Evolutionary conservation across 495 filamentous ascomycete genomes (phyloP), one percentile per base, ranked within the genome.

Genomic region (Penicillium longicatenatum): DNA sequence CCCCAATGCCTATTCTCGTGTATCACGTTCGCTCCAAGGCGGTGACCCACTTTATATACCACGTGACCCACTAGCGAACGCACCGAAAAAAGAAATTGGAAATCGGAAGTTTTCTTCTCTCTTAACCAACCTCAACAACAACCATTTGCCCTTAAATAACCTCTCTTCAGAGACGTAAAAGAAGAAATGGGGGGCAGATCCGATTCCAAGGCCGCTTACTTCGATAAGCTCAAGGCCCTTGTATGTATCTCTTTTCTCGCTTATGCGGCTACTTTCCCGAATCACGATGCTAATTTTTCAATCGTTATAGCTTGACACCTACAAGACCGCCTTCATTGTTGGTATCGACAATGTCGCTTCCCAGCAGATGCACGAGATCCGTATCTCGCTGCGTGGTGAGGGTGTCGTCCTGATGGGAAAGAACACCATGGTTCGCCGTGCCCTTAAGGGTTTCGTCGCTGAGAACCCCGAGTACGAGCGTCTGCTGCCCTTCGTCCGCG

Each of bases 361-460:
- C 54, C 94, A 99, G 87, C 94, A 99, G 87, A 99, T 99, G 94
- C 94, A 99, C 89, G 94, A 99, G 85, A 98, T 98, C 76, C 89
- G 94, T 78, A 80, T 86, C 67, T 78, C 88, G 69, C 86, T 97
- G 75, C 89, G 93, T 77, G 88, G 89, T 39, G 80, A 95, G 73
- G 93, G 84, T 78, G 88, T 97, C 65, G 92, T 98, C 62, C 84
- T 98, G 77, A 99, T 99, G 94, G 94, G 94, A 71, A 99, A 99
- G 87, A 99, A 99, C 84, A 98, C 93, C 74, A 98, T 98, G 93
- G 89, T 97, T 65, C 93, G 94, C 73, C 93, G 94, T 83, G 95
- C 94, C 62, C 84, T 99, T 74, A 96, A 93, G 86, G 93, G 91
- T 72, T 97, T 99, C 84, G 74, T 96, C 63, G 37, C 66, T 75